Conservation (phyloP, 306 rosid species). For the Delonix regia region DNA sequence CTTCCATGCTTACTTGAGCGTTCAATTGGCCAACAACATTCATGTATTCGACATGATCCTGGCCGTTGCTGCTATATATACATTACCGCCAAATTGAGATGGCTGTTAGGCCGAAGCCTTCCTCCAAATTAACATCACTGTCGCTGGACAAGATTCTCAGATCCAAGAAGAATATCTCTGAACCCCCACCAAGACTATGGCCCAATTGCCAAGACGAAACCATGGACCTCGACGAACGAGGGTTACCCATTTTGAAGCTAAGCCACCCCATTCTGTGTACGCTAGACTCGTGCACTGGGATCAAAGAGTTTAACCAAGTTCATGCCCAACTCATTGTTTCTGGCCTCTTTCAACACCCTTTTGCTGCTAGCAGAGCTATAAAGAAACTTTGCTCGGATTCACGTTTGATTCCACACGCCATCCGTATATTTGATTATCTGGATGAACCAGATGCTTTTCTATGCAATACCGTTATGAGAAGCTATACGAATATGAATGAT, state of each 20-base stretch:
- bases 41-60: not conserved
- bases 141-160: conserved; percentile 35
- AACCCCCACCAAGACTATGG: conserved; percentile 46
- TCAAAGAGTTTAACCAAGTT: conserved; percentile 45
- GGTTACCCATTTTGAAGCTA: conserved; percentile 41
- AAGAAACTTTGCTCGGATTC: conserved; percentile 58
- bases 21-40: not conserved
- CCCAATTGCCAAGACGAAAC: conserved; percentile 19
- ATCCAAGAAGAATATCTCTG: conserved; percentile 37
- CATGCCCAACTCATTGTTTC: conserved; percentile 52
- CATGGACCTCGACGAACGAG: conserved; percentile 34
- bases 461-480: conserved; percentile 64
- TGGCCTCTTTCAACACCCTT: conserved; percentile 52
- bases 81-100: conserved; percentile 37
- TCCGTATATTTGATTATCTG: conserved; percentile 43
- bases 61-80: not conserved
- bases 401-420: conserved; percentile 39
- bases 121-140: conserved; percentile 22
- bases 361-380: conserved; percentile 47
- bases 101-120: conserved; percentile 36
- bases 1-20: not conserved
- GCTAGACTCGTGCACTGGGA: conserved; percentile 48
- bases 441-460: conserved; percentile 55
- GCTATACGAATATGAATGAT: conserved; percentile 39
- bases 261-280: conserved; percentile 43